Conservation (phyloP, 192 early-diverging fungal genomes). For the Entomortierella parvispora region DNA sequence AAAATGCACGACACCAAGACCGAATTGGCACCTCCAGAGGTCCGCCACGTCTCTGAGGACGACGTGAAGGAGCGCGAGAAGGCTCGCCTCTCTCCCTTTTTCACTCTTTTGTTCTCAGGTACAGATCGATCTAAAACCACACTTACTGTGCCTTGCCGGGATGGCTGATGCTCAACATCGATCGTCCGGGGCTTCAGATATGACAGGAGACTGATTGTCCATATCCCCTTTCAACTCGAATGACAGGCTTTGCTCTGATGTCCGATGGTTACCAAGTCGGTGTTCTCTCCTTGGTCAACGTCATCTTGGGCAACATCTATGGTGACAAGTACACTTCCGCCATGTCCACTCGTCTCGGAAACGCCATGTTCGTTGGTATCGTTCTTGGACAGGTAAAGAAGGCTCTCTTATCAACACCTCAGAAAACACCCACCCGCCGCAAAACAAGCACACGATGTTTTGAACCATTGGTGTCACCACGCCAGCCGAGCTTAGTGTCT, state of each 20-base stretch:
- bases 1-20: conserved; percentile 2
- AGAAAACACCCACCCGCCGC: neutral
- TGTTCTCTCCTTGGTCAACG: conserved; percentile 55
- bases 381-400: conserved; percentile 50
- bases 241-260: conserved; percentile 48
- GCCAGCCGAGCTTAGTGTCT: too few relatives aligned
- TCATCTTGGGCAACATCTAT: conserved; percentile 51
- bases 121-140: neutral
- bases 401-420: too few relatives aligned
- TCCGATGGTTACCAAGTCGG: conserved; percentile 65
- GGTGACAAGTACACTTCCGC: conserved; percentile 30
- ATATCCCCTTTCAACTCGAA: neutral
- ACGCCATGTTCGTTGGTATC: conserved; percentile 57
- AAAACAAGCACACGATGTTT: too few relatives aligned
- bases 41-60: conserved; percentile 3
- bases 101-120: conserved; percentile 16
- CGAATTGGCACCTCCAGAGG: neutral
- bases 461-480: too few relatives aligned
- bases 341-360: conserved; percentile 47
- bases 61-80: conserved; percentile 7
- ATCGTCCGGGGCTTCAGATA: neutral
- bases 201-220: too few relatives aligned
- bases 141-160: neutral
- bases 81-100: conserved; percentile 1
- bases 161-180: neutral